A percentile compares a stretch with the other conserved stretches of the same genome.
These are phyloP conservation scores for Acacia pycnantha DNA, from an alignment of 331 rosid genomes.

Conservation along the genomic window DNA sequence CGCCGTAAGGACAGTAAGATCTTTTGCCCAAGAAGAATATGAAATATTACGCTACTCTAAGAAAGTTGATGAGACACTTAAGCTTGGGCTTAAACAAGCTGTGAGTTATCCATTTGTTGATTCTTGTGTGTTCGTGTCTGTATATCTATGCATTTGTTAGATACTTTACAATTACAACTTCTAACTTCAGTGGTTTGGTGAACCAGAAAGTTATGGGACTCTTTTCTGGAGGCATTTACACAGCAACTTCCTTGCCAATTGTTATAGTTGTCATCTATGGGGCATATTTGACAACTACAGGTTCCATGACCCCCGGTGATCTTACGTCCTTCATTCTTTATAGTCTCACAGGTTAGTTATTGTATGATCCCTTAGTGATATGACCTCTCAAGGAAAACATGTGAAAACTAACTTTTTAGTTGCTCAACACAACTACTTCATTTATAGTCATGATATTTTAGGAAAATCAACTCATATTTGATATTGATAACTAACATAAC, in stretches of 20 bases:
- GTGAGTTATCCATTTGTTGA: constrained; percentile 47
- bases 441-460: constrained; percentile 32
- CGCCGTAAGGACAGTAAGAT: constrained; percentile 79
- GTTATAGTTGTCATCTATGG: constrained; percentile 82
- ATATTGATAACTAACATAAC: too few species aligned
- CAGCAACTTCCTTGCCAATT: constrained; percentile 75
- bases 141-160: constrained; percentile 6
- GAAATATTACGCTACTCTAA: constrained; percentile 70
- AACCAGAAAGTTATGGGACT: constrained; percentile 78
- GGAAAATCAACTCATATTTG: too few species aligned
- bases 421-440: constrained; percentile 19
- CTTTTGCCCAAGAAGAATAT: constrained; percentile 80
- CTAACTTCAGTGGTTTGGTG: constrained; percentile 22
- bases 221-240: constrained; percentile 82
- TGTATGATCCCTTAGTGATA: not conserved
- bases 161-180: constrained; percentile 16
- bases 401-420: not conserved
- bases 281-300: constrained; percentile 74
- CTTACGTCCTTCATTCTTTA: constrained; percentile 91
- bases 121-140: constrained; percentile 14
- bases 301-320: constrained; percentile 71
- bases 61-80: constrained; percentile 74
- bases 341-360: constrained; percentile 75
- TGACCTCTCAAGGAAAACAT: not conserved
- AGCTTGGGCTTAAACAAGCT: constrained; percentile 84